These are phyloP conservation scores for Triticum dicoccoides DNA, from an alignment of 176 grass and related monocot genomes.

Conservation along the genomic window DNA sequence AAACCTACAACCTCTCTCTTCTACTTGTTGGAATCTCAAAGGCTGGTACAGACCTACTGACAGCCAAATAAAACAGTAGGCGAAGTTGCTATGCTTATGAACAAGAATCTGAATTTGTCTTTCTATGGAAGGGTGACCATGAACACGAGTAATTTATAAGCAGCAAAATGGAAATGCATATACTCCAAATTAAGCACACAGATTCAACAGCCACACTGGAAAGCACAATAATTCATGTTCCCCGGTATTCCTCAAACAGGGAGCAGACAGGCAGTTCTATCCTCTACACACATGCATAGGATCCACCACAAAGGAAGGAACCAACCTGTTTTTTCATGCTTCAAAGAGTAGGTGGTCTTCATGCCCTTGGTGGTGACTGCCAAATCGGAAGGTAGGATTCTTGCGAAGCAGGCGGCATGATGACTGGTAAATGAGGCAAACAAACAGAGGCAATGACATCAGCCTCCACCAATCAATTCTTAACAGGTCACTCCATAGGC, in stretches of 20 bases:
- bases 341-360: neutral
- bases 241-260: neutral
- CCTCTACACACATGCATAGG: neutral
- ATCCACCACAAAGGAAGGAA: conserved; percentile 6
- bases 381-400: conserved; percentile 18
- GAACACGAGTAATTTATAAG: too few relatives aligned
- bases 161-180: neutral
- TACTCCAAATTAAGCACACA: neutral
- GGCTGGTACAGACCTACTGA: too few relatives aligned
- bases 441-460: neutral
- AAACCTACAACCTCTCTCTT: neutral
- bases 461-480: neutral
- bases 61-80: neutral
- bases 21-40: neutral
- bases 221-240: conserved; percentile 8
- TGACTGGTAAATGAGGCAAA: conserved; percentile 22
- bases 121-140: neutral
- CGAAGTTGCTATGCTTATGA: neutral
- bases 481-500: conserved; percentile 6
- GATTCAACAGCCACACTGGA: neutral
- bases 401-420: conserved; percentile 1
- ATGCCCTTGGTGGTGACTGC: neutral
- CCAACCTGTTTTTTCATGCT: neutral
- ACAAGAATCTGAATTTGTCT: neutral
- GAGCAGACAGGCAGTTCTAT: neutral